phyloP scores from a whole-genome alignment of 768 basidiomycete species.

The Psilocybe azurescens region DNA sequence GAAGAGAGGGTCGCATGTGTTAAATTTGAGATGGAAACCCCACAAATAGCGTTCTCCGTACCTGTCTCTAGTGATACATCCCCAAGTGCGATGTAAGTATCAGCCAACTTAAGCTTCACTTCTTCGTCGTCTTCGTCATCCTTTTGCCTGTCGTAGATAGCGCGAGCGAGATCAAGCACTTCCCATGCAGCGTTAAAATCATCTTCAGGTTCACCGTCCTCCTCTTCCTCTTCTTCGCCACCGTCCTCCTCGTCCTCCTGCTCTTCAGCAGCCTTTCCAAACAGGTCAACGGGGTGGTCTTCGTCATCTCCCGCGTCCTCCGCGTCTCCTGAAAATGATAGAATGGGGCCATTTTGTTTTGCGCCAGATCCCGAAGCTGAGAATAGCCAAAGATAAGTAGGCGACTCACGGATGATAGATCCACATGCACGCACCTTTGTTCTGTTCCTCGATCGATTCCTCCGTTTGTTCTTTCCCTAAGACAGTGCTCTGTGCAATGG shows the following conservation, averaged over 20 bases:
- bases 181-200: conserved; percentile 99
- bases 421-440: conserved; percentile 29
- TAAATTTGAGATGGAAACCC: not conserved
- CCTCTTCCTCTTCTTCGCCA: conserved; percentile 63
- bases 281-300: conserved; percentile 64
- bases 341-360: conserved; percentile 56
- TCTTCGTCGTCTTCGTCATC: conserved; percentile 59
- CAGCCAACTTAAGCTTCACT: conserved; percentile 82
- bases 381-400: conserved; percentile 8
- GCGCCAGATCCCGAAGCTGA: conserved; percentile 37
- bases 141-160: conserved; percentile 77
- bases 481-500: conserved; percentile 85
- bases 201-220: conserved; percentile 87
- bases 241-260: conserved; percentile 56
- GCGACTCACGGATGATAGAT: conserved; percentile 1
- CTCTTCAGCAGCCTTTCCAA: conserved; percentile 56
- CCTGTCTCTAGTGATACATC: conserved; percentile 98
- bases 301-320: conserved; percentile 62
- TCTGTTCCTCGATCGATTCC: conserved; percentile 49
- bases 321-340: conserved; percentile 84
- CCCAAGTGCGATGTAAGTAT: conserved; percentile 88
- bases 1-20: conserved; percentile 5
- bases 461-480: conserved; percentile 85
- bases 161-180: conserved; percentile 91
- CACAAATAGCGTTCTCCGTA: conserved; percentile 35